Percentiles rank a stretch among this genome's conserved stretches.
Evolutionary conservation across 2,329 filamentous ascomycete genomes (phyloP).

Genomic region (Stagonosporopsis rhizophila): DNA sequence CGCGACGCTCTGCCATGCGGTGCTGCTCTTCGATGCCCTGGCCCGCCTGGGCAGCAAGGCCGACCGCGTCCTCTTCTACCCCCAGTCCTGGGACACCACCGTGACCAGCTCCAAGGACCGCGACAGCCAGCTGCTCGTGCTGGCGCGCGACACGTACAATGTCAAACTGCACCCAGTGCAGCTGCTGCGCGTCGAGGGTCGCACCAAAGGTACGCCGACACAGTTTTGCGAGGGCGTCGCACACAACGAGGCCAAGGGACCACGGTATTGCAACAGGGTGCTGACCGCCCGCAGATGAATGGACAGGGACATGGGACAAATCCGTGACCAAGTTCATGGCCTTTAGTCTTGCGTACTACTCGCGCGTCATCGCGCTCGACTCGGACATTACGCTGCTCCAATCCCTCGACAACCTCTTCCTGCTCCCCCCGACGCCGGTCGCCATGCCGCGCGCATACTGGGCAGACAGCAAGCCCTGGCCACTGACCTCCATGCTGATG

Average conservation of each 20-base stretch:
- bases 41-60: slow-evolving; percentile 53
- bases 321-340: slow-evolving; percentile 73
- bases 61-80: slow-evolving; percentile 56
- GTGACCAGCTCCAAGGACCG: slow-evolving; percentile 40
- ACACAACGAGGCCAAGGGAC: not conserved
- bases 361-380: slow-evolving; percentile 65
- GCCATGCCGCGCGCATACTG: slow-evolving; percentile 78
- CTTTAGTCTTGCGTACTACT: slow-evolving; percentile 71
- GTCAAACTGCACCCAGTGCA: slow-evolving; percentile 59
- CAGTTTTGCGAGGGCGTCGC: not conserved
- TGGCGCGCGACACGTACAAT: slow-evolving; percentile 59
- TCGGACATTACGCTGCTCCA: slow-evolving; percentile 69
- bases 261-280: not conserved
- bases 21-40: slow-evolving; percentile 56
- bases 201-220: slow-evolving; percentile 38
- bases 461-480: slow-evolving; percentile 62
- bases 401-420: slow-evolving; percentile 74
- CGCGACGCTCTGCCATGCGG: slow-evolving; percentile 52
- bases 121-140: slow-evolving; percentile 56
- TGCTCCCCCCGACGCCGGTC: slow-evolving; percentile 65
- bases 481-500: slow-evolving; percentile 67
- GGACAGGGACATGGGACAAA: slow-evolving; percentile 63
- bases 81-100: slow-evolving; percentile 48
- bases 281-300: slow-evolving; percentile 39
- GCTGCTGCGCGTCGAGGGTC: slow-evolving; percentile 47